Conservation (phyloP, 1,284 basidiomycete genomes). For the Papiliotrema terrestris region DNA sequence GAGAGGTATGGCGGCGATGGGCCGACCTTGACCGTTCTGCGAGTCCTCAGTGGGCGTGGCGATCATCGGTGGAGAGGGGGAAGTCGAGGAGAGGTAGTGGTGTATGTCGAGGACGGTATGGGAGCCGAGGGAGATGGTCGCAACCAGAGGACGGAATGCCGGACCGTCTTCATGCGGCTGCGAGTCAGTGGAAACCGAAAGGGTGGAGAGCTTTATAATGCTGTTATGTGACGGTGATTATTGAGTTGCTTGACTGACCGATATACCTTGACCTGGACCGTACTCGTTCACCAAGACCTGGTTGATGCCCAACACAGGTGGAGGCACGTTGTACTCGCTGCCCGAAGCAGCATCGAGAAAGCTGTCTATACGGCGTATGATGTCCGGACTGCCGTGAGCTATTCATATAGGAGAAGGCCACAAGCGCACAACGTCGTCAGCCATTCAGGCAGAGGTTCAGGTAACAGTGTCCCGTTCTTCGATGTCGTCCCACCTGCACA, state of each 20-base stretch:
- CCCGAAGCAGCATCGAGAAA: conserved; percentile 24
- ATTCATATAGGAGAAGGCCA: neutral
- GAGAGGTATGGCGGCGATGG: conserved; percentile 63
- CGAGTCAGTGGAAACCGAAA: conserved; percentile 6
- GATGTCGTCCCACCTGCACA: conserved; percentile 43
- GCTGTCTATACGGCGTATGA: conserved; percentile 62
- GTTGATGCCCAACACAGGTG: conserved; percentile 64
- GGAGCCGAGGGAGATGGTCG: conserved; percentile 81
- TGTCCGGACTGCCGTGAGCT: conserved; percentile 60
- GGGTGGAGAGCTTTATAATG: too few species aligned
- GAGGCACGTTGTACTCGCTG: conserved; percentile 49
- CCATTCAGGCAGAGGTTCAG: conserved; percentile 41
- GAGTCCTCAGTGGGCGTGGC: conserved; percentile 10
- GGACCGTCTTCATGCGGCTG: conserved; percentile 92
- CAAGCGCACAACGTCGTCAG: conserved; percentile 35
- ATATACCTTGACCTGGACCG: conserved; percentile 83
- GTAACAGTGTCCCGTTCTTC: conserved; percentile 41
- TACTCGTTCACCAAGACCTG: conserved; percentile 88
- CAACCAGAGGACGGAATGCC: conserved; percentile 80
- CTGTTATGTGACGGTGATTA: neutral
- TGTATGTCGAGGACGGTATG: conserved; percentile 83
- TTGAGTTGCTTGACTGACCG: conserved; percentile 55
- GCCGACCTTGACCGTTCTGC: conserved; percentile 48
- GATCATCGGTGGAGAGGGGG: conserved; percentile 44
- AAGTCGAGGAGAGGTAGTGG: conserved; percentile 54